These are phyloP conservation scores for Cinchona pubescens DNA, from an alignment of 257 asterid genomes.

Conservation along the genomic window DNA sequence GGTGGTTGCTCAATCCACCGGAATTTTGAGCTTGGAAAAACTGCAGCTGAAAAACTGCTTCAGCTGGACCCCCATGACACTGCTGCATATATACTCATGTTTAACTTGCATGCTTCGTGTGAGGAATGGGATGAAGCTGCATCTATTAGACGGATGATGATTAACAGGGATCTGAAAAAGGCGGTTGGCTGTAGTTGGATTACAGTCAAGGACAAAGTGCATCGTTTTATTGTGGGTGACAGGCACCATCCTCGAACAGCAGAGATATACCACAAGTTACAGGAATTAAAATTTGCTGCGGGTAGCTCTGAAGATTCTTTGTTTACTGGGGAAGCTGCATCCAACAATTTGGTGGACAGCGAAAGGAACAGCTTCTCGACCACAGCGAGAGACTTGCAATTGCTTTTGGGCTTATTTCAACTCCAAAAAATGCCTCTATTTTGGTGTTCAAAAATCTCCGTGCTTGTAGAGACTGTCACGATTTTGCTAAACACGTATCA, in stretches of 20 bases:
- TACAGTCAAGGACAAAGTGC: constrained; percentile 34
- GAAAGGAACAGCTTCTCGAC: constrained; percentile 43
- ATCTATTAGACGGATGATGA: constrained; percentile 38
- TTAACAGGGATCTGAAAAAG: constrained; percentile 38
- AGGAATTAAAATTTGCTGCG: constrained; percentile 26
- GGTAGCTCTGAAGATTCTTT: constrained; percentile 12
- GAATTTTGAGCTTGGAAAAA: constrained; percentile 47
- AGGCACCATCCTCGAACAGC: constrained; percentile 41
- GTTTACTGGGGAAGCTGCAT: constrained; percentile 26
- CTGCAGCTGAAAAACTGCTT: constrained; percentile 50
- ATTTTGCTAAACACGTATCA: constrained; percentile 49
- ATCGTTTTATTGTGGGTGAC: constrained; percentile 56
- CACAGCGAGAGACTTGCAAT: constrained; percentile 70
- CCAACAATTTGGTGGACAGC: constrained; percentile 24
- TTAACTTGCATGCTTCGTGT: constrained; percentile 40
- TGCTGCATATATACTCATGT: constrained; percentile 49
- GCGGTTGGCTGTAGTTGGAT: constrained; percentile 63
- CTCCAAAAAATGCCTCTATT: constrained; percentile 26
- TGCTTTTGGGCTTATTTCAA: constrained; percentile 50
- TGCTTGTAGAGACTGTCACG: constrained; percentile 62
- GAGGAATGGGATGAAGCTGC: constrained; percentile 53
- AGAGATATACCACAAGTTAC: constrained; percentile 44
- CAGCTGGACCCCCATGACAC: constrained; percentile 48
- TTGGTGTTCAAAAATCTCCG: constrained; percentile 58
- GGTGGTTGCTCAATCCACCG: constrained; percentile 53